Conservation (phyloP, 768 basidiomycete species). For the Tephrocybe rancida region DNA sequence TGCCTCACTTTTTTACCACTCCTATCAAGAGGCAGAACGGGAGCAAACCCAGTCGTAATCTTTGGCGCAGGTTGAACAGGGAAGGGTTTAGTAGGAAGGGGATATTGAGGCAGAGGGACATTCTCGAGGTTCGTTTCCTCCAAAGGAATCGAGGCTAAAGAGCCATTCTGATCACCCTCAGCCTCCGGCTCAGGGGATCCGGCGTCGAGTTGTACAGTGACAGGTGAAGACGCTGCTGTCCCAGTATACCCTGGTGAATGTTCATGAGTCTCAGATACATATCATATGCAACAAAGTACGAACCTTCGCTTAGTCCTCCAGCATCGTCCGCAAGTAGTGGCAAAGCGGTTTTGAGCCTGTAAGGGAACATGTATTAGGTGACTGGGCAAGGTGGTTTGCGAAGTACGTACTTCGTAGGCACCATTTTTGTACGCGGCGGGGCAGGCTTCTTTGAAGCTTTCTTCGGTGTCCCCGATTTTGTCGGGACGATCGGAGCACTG, state of each 20-base stretch:
- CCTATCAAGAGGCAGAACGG: constrained; percentile 67
- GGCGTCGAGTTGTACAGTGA: constrained; percentile 48
- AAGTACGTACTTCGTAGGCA: constrained; percentile 31
- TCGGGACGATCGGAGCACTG: constrained; percentile 24
- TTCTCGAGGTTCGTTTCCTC: constrained; percentile 58
- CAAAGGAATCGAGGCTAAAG: constrained; percentile 28
- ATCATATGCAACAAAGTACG: background rate
- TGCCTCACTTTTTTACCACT: constrained; percentile 61
- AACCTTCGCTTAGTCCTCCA: constrained; percentile 66
- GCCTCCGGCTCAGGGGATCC: constrained; percentile 48
- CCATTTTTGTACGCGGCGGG: constrained; percentile 37
- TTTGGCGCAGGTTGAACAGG: constrained; percentile 79
- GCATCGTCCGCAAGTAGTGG: constrained; percentile 49
- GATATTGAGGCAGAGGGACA: constrained; percentile 70
- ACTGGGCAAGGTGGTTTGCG: background rate
- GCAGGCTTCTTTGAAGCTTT: constrained; percentile 47
- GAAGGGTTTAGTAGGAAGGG: constrained; percentile 82
- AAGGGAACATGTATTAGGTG: constrained; percentile 13
- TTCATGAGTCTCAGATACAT: constrained; percentile 2
- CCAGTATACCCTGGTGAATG: constrained; percentile 53
- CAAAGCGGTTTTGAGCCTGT: constrained; percentile 28
- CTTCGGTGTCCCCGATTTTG: constrained; percentile 50
- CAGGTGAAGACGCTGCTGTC: constrained; percentile 75
- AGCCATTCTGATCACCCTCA: constrained; percentile 35
- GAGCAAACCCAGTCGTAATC: constrained; percentile 74